Evolutionary conservation across 1,284 basidiomycete genomes (phyloP).

Genomic region (Moniliella sp.): DNA sequence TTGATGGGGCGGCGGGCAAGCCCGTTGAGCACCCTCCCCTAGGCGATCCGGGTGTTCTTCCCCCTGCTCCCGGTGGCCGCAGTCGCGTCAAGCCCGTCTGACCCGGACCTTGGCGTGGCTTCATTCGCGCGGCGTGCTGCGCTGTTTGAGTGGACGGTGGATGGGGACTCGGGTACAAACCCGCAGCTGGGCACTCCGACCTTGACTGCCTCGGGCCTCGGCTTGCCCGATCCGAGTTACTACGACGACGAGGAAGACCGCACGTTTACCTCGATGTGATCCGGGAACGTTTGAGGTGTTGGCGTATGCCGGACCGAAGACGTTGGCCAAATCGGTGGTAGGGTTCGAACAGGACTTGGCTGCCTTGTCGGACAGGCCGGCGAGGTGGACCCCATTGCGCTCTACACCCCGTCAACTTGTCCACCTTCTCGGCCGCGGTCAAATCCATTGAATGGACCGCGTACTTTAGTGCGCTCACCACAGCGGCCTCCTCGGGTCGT

Average conservation of each 20-base stretch:
- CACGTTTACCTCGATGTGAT: conserved; percentile 52
- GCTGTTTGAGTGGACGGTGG: conserved; percentile 56
- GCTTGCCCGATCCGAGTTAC: conserved; percentile 82
- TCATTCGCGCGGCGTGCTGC: conserved; percentile 47
- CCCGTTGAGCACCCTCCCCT: no score
- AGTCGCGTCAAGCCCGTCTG: conserved; percentile 36
- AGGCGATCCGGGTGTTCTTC: no score
- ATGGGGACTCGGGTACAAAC: conserved; percentile 72
- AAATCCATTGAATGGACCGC: conserved; percentile 57
- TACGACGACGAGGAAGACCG: conserved; percentile 57
- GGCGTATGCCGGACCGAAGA: conserved; percentile 42
- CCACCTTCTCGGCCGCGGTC: conserved; percentile 40
- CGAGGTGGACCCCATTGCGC: conserved; percentile 50
- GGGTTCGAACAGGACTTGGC: conserved; percentile 58
- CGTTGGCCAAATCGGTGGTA: conserved; percentile 53
- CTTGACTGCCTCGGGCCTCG: conserved; percentile 61
- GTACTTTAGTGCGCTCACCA: conserved; percentile 64
- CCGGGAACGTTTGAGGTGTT: conserved; percentile 46
- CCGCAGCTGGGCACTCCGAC: conserved; percentile 66
- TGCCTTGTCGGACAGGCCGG: conserved; percentile 46
- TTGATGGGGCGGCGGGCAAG: background rate
- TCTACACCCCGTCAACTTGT: conserved; percentile 66
- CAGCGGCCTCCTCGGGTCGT: conserved; percentile 41
- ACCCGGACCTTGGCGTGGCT: conserved; percentile 66
- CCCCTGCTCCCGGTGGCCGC: conserved; percentile 22